Conservation (phyloP, 176 grass and related monocot genomes). For the Triticum urartu region DNA sequence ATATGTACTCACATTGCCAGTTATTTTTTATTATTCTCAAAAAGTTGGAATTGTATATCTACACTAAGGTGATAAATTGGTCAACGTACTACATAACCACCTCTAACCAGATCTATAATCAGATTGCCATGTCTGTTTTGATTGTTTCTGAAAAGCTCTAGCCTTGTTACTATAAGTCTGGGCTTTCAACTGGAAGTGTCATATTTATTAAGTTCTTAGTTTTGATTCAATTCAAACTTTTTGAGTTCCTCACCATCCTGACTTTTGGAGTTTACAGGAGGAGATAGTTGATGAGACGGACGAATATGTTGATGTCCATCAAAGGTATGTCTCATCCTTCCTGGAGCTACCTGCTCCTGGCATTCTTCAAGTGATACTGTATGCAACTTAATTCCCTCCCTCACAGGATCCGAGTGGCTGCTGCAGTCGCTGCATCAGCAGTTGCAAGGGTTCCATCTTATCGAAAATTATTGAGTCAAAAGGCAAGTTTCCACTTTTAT, state of each 20-base stretch:
- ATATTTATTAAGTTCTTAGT: neutral
- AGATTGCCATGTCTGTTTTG: neutral
- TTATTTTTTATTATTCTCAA: neutral
- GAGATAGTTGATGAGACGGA: constrained; percentile 99
- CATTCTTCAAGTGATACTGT: constrained; percentile 21
- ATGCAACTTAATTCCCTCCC: constrained; percentile 21
- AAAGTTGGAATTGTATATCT: neutral
- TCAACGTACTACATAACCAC: neutral
- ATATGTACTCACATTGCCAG: neutral
- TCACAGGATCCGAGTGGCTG: constrained; percentile 87
- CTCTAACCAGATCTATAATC: constrained; percentile 2
- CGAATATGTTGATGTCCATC: constrained; percentile 99
- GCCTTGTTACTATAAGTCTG: neutral
- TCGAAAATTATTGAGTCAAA: constrained; percentile 75
- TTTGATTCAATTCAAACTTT: neutral
- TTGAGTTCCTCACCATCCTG: neutral
- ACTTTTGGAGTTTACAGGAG: constrained; percentile 58
- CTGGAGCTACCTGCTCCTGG: constrained; percentile 6
- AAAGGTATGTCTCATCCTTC: constrained; percentile 57
- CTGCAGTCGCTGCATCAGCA: constrained; percentile 86
- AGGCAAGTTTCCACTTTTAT: constrained; percentile 48
- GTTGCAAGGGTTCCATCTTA: constrained; percentile 90
- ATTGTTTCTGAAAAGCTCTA: neutral
- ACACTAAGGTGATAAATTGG: neutral
- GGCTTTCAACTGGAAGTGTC: neutral